Conservation (phyloP, 1,284 basidiomycete species). For the Takashimella tepidaria region DNA sequence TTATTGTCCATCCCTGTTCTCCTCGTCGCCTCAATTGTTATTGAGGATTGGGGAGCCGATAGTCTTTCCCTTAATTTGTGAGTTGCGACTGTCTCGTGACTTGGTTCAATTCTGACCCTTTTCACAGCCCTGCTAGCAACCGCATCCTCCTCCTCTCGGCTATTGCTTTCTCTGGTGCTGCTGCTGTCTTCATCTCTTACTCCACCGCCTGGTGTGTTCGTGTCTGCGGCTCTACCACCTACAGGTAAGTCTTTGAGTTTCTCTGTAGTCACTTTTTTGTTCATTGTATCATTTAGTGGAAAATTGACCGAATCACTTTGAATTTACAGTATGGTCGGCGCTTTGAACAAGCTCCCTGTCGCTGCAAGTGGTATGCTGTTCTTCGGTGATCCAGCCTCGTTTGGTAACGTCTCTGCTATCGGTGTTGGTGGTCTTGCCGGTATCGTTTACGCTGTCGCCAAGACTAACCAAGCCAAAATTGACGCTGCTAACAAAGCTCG, state of each 20-base stretch:
- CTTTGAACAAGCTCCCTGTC: slow-evolving; percentile 96
- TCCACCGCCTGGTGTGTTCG: slow-evolving; percentile 99
- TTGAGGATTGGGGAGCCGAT: slow-evolving; percentile 84
- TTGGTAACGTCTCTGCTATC: slow-evolving; percentile 84
- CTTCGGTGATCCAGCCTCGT: slow-evolving; percentile 82
- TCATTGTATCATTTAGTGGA: not conserved
- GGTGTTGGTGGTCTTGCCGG: slow-evolving; percentile 87
- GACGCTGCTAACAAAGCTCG: slow-evolving; percentile 34
- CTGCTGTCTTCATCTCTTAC: slow-evolving; percentile 95
- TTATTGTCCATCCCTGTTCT: slow-evolving; percentile 89
- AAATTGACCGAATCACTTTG: too few relatives aligned
- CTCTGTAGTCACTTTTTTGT: slow-evolving; percentile 1
- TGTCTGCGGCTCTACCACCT: slow-evolving; percentile 93
- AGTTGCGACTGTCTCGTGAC: too few relatives aligned
- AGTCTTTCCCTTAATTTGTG: slow-evolving; percentile 83
- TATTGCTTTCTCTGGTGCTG: slow-evolving; percentile 92
- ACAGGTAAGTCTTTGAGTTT: slow-evolving; percentile 55
- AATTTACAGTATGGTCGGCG: slow-evolving; percentile 88
- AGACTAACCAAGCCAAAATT: slow-evolving; percentile 50
- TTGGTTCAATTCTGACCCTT: not conserved
- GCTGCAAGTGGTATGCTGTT: slow-evolving; percentile 95
- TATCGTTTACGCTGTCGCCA: slow-evolving; percentile 79
- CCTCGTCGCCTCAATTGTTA: slow-evolving; percentile 70
- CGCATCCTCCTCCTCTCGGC: slow-evolving; percentile 75
- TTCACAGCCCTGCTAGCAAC: slow-evolving; percentile 67